phyloP scores from a whole-genome alignment of 2,329 filamentous ascomycete species.

The Trichoderma breve region DNA sequence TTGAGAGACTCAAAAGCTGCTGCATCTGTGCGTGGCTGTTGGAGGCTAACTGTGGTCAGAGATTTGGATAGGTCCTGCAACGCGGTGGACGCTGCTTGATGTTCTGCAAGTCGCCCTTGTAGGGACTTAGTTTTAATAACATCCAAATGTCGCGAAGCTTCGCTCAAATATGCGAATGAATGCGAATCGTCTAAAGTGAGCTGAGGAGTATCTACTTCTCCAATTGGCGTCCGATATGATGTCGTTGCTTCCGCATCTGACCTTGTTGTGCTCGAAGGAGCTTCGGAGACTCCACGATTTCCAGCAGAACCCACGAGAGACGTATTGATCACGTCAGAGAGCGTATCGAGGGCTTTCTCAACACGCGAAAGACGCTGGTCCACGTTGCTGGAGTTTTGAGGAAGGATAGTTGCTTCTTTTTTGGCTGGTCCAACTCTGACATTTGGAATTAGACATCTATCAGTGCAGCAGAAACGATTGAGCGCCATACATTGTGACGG shows the following conservation, averaged over 20 bases:
- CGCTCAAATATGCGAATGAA: slow-evolving; percentile 1
- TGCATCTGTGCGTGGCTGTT: background rate
- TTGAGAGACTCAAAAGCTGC: background rate
- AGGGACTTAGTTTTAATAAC: background rate
- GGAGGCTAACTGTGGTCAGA: background rate
- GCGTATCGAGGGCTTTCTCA: background rate
- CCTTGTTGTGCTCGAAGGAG: background rate
- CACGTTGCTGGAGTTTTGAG: background rate
- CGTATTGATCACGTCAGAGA: background rate
- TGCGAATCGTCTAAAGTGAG: background rate
- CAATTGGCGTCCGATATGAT: background rate
- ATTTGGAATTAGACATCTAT: background rate
- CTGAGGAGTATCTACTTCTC: background rate
- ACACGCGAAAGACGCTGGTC: background rate
- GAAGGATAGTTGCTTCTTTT: background rate
- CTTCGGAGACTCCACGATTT: background rate
- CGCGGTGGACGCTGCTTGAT: background rate
- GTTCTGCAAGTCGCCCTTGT: background rate
- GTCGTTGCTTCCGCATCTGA: background rate
- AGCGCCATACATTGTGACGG: background rate
- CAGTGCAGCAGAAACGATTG: background rate
- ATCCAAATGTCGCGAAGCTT: background rate
- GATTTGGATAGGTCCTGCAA: background rate
- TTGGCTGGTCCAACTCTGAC: background rate
- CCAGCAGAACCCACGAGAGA: background rate